These are phyloP conservation scores for Apiotrichum montevideense DNA, from an alignment of 1,284 basidiomycete genomes.

Conservation along the genomic window DNA sequence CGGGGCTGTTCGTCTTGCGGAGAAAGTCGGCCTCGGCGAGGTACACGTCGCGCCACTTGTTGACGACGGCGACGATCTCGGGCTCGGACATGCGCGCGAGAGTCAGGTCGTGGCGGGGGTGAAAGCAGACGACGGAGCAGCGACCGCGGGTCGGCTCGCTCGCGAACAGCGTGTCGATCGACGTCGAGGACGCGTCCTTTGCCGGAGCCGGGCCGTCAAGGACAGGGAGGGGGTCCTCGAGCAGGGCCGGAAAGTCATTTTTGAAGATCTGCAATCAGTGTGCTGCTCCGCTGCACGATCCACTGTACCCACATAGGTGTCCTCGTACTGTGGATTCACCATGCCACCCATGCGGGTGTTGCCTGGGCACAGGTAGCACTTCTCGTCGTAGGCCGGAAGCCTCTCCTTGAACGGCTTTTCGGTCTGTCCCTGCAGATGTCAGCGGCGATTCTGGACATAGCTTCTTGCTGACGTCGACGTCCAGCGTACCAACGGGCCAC, in stretches of 20 bases:
- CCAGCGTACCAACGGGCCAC: no score
- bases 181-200: conserved; percentile 47
- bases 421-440: conserved; percentile 59
- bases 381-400: conserved; percentile 65
- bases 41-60: conserved; percentile 71
- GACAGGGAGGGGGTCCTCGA: conserved; percentile 47
- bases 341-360: conserved; percentile 73
- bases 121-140: conserved; percentile 87
- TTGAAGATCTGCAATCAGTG: conserved; percentile 51
- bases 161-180: conserved; percentile 59
- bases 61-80: conserved; percentile 66
- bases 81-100: conserved; percentile 62
- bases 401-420: conserved; percentile 57
- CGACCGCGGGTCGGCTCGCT: conserved; percentile 69
- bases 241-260: conserved; percentile 81
- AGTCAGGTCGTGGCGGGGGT: conserved; percentile 85
- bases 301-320: conserved; percentile 52
- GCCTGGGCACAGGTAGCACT: conserved; percentile 87
- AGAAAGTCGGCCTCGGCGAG: conserved; percentile 52
- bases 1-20: conserved; percentile 23
- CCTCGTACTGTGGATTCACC: conserved; percentile 62
- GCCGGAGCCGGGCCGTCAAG: conserved; percentile 20
- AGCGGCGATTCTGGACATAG: background rate
- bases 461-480: no score
- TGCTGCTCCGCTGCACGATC: no score